These are phyloP conservation scores for Suillus luteus DNA, from an alignment of 768 basidiomycete genomes.

Conservation along the genomic window DNA sequence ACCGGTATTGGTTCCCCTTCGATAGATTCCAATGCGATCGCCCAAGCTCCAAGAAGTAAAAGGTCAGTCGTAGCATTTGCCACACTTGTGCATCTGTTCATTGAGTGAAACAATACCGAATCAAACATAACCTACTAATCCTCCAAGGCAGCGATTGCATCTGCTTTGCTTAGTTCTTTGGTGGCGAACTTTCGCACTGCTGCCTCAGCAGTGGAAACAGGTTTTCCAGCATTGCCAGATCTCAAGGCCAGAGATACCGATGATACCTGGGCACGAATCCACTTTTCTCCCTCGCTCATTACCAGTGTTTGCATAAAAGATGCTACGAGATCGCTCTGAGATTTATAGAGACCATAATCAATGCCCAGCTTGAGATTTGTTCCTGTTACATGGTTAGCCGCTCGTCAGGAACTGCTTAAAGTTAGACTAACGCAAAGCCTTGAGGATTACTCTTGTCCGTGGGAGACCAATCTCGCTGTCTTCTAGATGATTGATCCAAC, in stretches of 20 bases:
- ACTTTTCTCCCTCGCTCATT: slow-evolving; percentile 95
- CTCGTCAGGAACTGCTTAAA: slow-evolving; percentile 45
- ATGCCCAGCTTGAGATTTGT: slow-evolving; percentile 91
- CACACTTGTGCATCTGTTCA: slow-evolving; percentile 48
- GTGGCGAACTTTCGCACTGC: slow-evolving; percentile 89
- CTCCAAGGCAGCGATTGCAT: slow-evolving; percentile 77
- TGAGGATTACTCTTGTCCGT: slow-evolving; percentile 71
- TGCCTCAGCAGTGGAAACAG: slow-evolving; percentile 71
- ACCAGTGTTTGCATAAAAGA: slow-evolving; percentile 93
- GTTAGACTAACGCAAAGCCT: slow-evolving; percentile 78
- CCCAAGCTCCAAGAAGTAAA: slow-evolving; percentile 82
- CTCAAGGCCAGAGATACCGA: slow-evolving; percentile 71
- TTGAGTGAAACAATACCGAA: slow-evolving; percentile 6
- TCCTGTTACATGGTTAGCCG: slow-evolving; percentile 66
- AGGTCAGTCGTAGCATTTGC: slow-evolving; percentile 90
- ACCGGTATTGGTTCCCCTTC: slow-evolving; percentile 75
- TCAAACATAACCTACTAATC: slow-evolving; percentile 69
- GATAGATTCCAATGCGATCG: slow-evolving; percentile 56
- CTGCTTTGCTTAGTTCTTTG: slow-evolving; percentile 77
- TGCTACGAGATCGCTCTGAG: slow-evolving; percentile 83
- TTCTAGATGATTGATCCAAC: slow-evolving; percentile 87
- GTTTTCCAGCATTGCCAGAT: slow-evolving; percentile 65
- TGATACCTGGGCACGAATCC: slow-evolving; percentile 74
- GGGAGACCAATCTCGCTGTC: slow-evolving; percentile 73
- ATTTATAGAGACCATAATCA: slow-evolving; percentile 79